Percentiles rank a stretch among this genome's conserved stretches.
Evolutionary conservation across 2,329 filamentous ascomycete genomes (phyloP).

Genomic region (Trichoderma sp.): DNA sequence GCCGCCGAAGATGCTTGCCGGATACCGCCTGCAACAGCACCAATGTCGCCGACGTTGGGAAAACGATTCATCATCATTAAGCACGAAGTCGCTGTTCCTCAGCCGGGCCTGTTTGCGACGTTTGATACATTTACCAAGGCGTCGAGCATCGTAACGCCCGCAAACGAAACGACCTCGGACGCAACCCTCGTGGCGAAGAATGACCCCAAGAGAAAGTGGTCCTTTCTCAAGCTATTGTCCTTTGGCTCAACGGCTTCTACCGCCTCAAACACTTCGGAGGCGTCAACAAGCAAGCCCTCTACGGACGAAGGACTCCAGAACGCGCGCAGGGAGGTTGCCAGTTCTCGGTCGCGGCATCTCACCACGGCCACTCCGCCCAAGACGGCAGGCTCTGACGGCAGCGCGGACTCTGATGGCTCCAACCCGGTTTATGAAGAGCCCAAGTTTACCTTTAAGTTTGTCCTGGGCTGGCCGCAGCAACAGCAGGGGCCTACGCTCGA

Average conservation of each 20-base stretch:
- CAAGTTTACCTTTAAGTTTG: slow-evolving; percentile 73
- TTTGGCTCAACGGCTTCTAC: slow-evolving; percentile 36
- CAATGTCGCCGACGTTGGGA: slow-evolving; percentile 82
- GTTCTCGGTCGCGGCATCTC: slow-evolving; percentile 43
- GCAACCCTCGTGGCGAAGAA: slow-evolving; percentile 36
- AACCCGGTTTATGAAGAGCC: slow-evolving; percentile 58
- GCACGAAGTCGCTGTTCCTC: slow-evolving; percentile 62
- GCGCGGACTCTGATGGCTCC: slow-evolving; percentile 57
- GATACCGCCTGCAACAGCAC: slow-evolving; percentile 70
- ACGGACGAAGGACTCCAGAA: slow-evolving; percentile 53
- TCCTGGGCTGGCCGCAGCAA: slow-evolving; percentile 64
- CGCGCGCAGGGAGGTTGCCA: slow-evolving; percentile 53
- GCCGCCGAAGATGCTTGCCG: slow-evolving; percentile 60
- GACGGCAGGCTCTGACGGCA: slow-evolving; percentile 40
- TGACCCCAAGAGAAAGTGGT: slow-evolving; percentile 63
- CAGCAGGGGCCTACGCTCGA: slow-evolving; percentile 59
- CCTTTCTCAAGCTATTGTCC: slow-evolving; percentile 65
- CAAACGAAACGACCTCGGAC: slow-evolving; percentile 36
- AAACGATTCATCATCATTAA: slow-evolving; percentile 87
- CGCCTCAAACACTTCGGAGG: background rate
- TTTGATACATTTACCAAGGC: slow-evolving; percentile 52
- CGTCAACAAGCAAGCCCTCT: slow-evolving; percentile 27
- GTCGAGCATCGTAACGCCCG: slow-evolving; percentile 32
- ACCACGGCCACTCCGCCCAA: slow-evolving; percentile 45
- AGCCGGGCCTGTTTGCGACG: slow-evolving; percentile 52